Percentiles rank a stretch among this genome's conserved stretches.
Evolutionary conservation across 768 basidiomycete genomes (phyloP).

Genomic region (Saitozyma podzolica): DNA sequence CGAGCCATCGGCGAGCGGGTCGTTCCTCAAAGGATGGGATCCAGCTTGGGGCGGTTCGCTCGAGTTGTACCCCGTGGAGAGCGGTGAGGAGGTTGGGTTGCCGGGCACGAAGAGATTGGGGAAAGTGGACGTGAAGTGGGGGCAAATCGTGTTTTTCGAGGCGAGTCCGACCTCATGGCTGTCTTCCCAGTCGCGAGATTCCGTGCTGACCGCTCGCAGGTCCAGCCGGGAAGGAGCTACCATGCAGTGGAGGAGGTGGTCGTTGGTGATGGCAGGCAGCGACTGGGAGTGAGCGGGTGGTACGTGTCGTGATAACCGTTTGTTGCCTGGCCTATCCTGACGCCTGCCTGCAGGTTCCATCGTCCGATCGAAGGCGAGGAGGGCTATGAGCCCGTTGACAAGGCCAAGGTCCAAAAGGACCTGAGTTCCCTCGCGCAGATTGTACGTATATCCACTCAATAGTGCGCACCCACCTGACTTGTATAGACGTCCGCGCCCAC

Average conservation of each 20-base stretch:
- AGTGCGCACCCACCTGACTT: constrained; percentile 5
- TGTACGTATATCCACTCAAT: constrained; percentile 59
- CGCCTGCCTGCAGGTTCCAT: constrained; percentile 64
- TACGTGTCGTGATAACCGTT: constrained; percentile 19
- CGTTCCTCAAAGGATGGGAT: constrained; percentile 66
- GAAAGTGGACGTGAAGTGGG: constrained; percentile 53
- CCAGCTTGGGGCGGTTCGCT: constrained; percentile 89
- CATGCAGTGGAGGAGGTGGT: constrained; percentile 97
- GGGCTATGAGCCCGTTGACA: constrained; percentile 65
- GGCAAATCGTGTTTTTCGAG: constrained; percentile 56
- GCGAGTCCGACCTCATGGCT: constrained; percentile 11
- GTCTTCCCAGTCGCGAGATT: no score
- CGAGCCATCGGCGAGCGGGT: constrained; percentile 30
- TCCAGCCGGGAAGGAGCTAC: constrained; percentile 93
- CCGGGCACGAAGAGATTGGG: constrained; percentile 57
- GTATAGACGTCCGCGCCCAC: constrained; percentile 43
- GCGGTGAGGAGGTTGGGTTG: constrained; percentile 62
- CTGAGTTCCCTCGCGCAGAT: constrained; percentile 85
- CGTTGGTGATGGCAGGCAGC: constrained; percentile 71
- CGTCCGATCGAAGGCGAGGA: constrained; percentile 86
- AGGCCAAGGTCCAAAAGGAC: constrained; percentile 58
- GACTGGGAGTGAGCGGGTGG: constrained; percentile 93
- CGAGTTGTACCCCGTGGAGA: constrained; percentile 79
- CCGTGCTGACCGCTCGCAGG: constrained; percentile 48
- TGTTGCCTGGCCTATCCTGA: background rate